Percentiles rank a stretch among this genome's conserved stretches.
phyloP scores from a whole-genome alignment of 2,329 filamentous ascomycete species.

The Zasmidium angulare region DNA sequence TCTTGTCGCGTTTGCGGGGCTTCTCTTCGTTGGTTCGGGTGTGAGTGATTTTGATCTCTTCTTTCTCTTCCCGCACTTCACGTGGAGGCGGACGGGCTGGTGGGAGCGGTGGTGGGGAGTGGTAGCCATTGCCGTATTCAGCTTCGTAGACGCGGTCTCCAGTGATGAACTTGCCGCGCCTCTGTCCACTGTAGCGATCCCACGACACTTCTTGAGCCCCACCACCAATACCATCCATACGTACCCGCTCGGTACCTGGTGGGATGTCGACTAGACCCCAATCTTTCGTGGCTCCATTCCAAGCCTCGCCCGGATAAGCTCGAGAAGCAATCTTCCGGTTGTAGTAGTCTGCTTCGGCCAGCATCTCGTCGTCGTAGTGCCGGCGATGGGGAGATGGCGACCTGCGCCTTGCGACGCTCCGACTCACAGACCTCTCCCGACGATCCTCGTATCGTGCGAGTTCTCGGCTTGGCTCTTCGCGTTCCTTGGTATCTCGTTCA shows the following conservation, averaged over 20 bases:
- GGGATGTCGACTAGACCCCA: constrained; percentile 85
- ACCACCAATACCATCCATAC: constrained; percentile 76
- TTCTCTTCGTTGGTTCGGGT: constrained; percentile 16
- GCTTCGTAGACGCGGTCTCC: constrained; percentile 57
- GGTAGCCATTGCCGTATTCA: constrained; percentile 39
- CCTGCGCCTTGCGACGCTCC: constrained; percentile 38
- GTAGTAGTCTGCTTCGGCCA: constrained; percentile 60
- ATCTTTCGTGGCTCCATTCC: constrained; percentile 69
- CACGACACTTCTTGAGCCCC: constrained; percentile 75
- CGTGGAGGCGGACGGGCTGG: constrained; percentile 28
- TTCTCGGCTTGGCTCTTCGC: constrained; percentile 18
- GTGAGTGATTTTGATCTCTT: constrained; percentile 42
- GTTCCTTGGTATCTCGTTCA: constrained; percentile 54
- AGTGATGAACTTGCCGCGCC: constrained; percentile 70
- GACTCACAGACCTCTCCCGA: constrained; percentile 24
- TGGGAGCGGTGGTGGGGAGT: constrained; percentile 18
- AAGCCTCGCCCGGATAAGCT: constrained; percentile 70
- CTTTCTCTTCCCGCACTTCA: constrained; percentile 47
- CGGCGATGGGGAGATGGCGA: constrained; percentile 44
- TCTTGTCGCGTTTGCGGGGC: constrained; percentile 43
- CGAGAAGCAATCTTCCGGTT: constrained; percentile 68
- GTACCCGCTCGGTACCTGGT: constrained; percentile 77
- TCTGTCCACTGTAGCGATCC: constrained; percentile 75
- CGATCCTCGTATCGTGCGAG: constrained; percentile 36
- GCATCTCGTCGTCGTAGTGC: constrained; percentile 52